Conservation (phyloP, 345 rosid species). For the Reutealis trisperma region DNA sequence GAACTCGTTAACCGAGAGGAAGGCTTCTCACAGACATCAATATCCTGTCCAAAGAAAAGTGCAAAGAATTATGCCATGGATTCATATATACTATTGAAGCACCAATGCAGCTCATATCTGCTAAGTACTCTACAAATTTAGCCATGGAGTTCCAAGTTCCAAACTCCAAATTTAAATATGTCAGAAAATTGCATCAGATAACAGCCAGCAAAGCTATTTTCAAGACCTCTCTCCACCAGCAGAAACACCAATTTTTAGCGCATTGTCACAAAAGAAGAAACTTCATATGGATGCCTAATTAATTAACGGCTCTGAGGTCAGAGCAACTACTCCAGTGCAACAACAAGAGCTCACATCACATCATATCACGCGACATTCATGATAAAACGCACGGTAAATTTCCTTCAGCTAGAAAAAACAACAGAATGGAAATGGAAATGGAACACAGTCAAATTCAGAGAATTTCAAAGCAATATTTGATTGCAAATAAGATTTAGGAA, state of each 20-base stretch:
- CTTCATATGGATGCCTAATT: neutral
- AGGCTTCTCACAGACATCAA: conserved; percentile 34
- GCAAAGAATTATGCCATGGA: conserved; percentile 11
- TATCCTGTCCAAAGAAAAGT: conserved; percentile 45
- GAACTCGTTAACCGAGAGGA: conserved; percentile 18
- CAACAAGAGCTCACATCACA: neutral
- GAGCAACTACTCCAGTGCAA: neutral
- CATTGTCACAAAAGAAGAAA: too few species aligned
- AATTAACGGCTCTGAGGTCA: neutral
- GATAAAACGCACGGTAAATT: neutral
- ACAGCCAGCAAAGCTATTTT: neutral
- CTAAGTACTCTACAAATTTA: neutral
- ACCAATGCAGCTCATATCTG: neutral
- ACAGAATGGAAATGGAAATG: neutral
- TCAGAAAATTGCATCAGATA: too few species aligned
- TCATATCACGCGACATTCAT: neutral
- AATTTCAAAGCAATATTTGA: neutral
- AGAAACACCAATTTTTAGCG: neutral
- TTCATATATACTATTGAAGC: neutral
- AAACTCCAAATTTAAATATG: too few species aligned
- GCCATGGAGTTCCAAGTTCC: neutral
- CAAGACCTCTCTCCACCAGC: neutral
- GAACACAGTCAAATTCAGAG: neutral
- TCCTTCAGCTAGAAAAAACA: too few species aligned
- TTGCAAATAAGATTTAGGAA: neutral